These are phyloP conservation scores for Nakaseomyces kungkrabaensis DNA, from an alignment of 1,139 yeast genomes.

Conservation along the genomic window DNA sequence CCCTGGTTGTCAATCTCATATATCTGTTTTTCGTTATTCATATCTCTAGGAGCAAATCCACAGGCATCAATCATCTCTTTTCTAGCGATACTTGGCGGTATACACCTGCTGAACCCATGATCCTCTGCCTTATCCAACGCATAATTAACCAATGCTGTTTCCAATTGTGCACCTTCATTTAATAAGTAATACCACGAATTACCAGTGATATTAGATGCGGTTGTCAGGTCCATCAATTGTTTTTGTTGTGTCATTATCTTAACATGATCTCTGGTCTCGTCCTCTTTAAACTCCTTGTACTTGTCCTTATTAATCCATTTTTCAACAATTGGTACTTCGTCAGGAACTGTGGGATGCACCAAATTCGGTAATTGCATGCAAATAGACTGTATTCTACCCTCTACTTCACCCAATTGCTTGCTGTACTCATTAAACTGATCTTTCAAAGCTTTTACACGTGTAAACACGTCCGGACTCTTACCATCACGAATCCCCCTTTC, in stretches of 20 bases:
- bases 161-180: constrained; percentile 82
- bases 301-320: constrained; percentile 39
- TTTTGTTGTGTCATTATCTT: constrained; percentile 33
- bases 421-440: constrained; percentile 12
- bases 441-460: constrained; percentile 15
- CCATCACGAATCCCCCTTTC: constrained; percentile 12
- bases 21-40: constrained; percentile 77
- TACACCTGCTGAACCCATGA: constrained; percentile 57
- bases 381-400: constrained; percentile 29
- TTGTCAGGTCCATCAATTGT: constrained; percentile 50
- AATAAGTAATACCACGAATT: constrained; percentile 79
- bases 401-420: constrained; percentile 29
- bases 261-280: constrained; percentile 47
- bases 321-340: constrained; percentile 37
- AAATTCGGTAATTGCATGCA: constrained; percentile 58
- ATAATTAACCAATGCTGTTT: constrained; percentile 80
- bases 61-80: constrained; percentile 75
- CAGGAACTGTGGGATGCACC: constrained; percentile 43
- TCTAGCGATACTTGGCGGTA: constrained; percentile 83
- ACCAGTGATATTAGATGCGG: constrained; percentile 73
- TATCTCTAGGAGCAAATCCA: constrained; percentile 92
- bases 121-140: constrained; percentile 57
- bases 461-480: background rate
- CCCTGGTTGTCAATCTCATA: constrained; percentile 45
- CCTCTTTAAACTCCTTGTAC: constrained; percentile 20